Conservation (phyloP, 148 eudicot species). For the Cornus suecica region DNA sequence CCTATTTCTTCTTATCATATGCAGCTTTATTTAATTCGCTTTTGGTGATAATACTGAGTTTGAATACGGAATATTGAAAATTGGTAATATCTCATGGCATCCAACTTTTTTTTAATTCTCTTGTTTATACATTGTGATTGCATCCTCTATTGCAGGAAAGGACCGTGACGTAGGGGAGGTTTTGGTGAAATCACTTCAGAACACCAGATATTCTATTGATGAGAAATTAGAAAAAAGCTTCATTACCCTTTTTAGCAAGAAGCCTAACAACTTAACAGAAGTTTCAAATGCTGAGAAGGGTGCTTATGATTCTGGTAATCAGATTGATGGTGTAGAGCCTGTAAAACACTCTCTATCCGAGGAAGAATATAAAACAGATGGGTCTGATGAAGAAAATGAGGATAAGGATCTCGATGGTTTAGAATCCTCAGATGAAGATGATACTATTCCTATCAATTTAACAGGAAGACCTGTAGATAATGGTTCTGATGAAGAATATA, state of each 20-base stretch:
- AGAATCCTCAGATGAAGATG: conserved; percentile 42
- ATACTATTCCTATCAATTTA: conserved; percentile 15
- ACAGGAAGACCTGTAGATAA: conserved; percentile 15
- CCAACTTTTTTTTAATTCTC: neutral
- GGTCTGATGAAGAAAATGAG: conserved; percentile 49
- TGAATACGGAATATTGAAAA: neutral
- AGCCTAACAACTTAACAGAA: conserved; percentile 17
- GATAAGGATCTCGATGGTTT: conserved; percentile 29
- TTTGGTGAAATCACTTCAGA: conserved; percentile 79
- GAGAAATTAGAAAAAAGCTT: conserved; percentile 71
- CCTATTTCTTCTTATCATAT: neutral
- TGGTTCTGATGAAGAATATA: conserved; percentile 31
- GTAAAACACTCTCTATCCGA: conserved; percentile 23
- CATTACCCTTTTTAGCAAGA: conserved; percentile 57
- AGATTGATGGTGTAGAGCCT: conserved; percentile 20
- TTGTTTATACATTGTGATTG: neutral
- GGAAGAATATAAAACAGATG: conserved; percentile 36
- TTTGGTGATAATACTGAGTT: neutral
- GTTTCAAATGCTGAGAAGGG: conserved; percentile 21
- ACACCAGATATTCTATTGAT: conserved; percentile 64
- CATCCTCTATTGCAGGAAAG: conserved; percentile 40
- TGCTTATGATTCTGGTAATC: conserved; percentile 26
- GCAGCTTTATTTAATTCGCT: neutral
- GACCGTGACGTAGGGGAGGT: conserved; percentile 69
- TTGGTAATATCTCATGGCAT: neutral